phyloP scores from a whole-genome alignment of 805 yeast species.

The Candida multigemmis region DNA sequence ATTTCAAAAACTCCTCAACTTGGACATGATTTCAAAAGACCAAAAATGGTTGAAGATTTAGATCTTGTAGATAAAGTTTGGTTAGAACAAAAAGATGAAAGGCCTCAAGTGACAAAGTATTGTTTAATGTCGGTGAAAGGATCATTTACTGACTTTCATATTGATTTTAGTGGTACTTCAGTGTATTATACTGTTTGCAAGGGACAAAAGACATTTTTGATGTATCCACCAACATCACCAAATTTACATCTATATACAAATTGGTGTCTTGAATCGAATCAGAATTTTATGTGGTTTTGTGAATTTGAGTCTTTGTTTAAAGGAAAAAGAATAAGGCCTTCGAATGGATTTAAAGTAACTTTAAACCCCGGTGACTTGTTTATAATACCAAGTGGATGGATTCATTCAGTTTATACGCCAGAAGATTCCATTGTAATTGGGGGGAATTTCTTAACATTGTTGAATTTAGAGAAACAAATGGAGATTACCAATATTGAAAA shows the following conservation, averaged over 20 bases:
- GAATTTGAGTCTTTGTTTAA: slow-evolving; percentile 29
- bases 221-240: slow-evolving; percentile 65
- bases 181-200: slow-evolving; percentile 76
- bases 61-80: slow-evolving; percentile 70
- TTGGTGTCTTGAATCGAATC: slow-evolving; percentile 67
- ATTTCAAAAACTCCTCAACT: slow-evolving; percentile 47
- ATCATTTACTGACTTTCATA: slow-evolving; percentile 83
- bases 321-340: slow-evolving; percentile 19
- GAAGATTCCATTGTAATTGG: slow-evolving; percentile 76
- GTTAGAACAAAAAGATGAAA: slow-evolving; percentile 20
- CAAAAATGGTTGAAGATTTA: slow-evolving; percentile 50
- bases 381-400: slow-evolving; percentile 88
- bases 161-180: slow-evolving; percentile 89
- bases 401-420: slow-evolving; percentile 83
- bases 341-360: slow-evolving; percentile 43
- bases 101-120: slow-evolving; percentile 65
- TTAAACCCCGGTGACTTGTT: slow-evolving; percentile 61
- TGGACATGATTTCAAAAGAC: slow-evolving; percentile 46
- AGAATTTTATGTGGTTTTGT: slow-evolving; percentile 57
- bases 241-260: slow-evolving; percentile 54
- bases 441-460: slow-evolving; percentile 71
- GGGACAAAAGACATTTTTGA: slow-evolving; percentile 69
- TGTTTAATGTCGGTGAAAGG: slow-evolving; percentile 78
- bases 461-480: slow-evolving; percentile 56
- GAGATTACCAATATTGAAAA: slow-evolving; percentile 54